Evolutionary conservation across 305 asterid genomes (phyloP), one percentile per base, ranked within the genome.

Genomic region (Striga hermonthica): DNA sequence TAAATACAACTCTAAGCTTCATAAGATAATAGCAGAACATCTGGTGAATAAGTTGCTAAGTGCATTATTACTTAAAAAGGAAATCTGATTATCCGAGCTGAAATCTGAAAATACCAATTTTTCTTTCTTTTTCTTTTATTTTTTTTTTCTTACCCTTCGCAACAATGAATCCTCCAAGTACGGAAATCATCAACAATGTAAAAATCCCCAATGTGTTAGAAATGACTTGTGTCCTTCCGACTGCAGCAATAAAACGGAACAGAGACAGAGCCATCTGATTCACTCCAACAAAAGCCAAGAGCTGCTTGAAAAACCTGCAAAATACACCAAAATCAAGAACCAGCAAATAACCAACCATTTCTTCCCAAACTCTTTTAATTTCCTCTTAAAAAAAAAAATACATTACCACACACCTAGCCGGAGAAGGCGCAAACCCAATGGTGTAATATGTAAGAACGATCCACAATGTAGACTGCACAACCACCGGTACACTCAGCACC

Each of bases 241-340:
- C 67, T 22, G 95, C 93, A 22, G 94, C 95, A n/a, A 85, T 82
- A 68, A 87, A 87, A 31, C 97, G 91, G 69, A 85, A 87, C 74
- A 89, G 67, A 13, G 91, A 78, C 40, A 87, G 86, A 14, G 95
- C 93, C 93, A 83, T 83, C 73, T 89, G 96, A 69, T 82, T 83
- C 65, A 82, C 76, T 14, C 92, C 87, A 13, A 84, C 47, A 48
- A 81, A 84, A 5, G 95, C 88, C 84, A 86, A 59, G 5, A 83
- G 53, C 64, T 86, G 96, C 9, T 81, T 82, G 81, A 89, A 86
- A 57, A 86, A 89, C 74, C 94, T 88, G 77, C 4, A 65, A 44
- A 13, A 28, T n/a, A n/a, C n/a, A n/a, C n/a, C n/a, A 39, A 0
- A 9, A 7, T 39, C 44, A 11, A 13, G 4, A 48, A 48, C n/a